A percentile compares a stretch with the other conserved stretches of the same genome.
Conservation (phyloP, 106 monocot genomes). For the Dioscorea zingiberensis region DNA sequence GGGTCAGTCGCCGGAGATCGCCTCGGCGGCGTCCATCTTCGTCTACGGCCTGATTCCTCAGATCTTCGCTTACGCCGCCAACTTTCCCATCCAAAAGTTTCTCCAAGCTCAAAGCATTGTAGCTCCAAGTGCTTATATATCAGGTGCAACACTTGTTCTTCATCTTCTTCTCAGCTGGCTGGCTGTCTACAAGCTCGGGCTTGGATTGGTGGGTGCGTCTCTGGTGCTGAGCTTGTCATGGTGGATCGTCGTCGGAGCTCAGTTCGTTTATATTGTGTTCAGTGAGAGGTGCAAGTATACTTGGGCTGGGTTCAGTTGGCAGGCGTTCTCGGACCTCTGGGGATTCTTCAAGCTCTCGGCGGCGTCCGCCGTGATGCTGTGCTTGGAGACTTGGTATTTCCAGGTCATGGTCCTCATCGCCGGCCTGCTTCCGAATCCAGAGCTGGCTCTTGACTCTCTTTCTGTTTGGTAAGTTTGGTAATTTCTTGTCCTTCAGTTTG, state of each 20-base stretch:
- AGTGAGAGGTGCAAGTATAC: constrained; percentile 45
- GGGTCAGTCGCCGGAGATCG: constrained; percentile 68
- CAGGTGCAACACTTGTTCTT: constrained; percentile 23
- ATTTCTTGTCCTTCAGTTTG: too few relatives aligned
- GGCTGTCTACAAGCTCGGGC: constrained; percentile 38
- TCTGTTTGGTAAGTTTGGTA: constrained; percentile 52
- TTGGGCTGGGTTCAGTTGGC: constrained; percentile 53
- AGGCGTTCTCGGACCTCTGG: constrained; percentile 45
- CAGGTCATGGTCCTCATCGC: constrained; percentile 61
- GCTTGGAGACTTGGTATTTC: constrained; percentile 70
- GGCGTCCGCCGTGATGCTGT: constrained; percentile 65
- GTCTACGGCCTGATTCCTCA: constrained; percentile 90
- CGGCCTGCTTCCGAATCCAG: constrained; percentile 46
- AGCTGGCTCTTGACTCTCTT: constrained; percentile 47
- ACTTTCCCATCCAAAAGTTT: constrained; percentile 93
- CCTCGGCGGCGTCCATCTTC: constrained; percentile 52
- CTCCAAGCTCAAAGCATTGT: constrained; percentile 91
- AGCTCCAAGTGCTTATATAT: constrained; percentile 73
- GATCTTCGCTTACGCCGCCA: constrained; percentile 85
- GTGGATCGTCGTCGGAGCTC: constrained; percentile 65
- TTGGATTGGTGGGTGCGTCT: constrained; percentile 69
- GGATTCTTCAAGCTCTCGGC: constrained; percentile 55
- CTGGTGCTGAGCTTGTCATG: constrained; percentile 57
- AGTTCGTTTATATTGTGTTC: constrained; percentile 48
- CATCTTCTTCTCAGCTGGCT: constrained; percentile 66